Evolutionary conservation across 2,329 filamentous ascomycete genomes (phyloP).

Genomic region (Fusarium odoratissimum): DNA sequence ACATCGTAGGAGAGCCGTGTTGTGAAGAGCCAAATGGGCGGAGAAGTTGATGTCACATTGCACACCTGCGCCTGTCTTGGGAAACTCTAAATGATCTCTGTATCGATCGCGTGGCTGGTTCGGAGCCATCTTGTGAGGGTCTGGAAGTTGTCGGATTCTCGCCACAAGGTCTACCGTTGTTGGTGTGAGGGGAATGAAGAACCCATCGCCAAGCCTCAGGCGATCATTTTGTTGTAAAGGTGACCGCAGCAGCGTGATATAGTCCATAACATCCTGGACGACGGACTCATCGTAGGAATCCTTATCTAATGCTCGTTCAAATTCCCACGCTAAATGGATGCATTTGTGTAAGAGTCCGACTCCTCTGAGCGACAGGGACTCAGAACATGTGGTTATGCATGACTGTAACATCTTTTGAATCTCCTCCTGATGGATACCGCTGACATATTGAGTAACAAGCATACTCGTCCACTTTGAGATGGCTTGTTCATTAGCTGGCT

Average conservation of each 20-base stretch:
- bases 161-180: constrained; percentile 51
- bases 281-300: constrained; percentile 57
- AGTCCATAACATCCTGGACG: constrained; percentile 56
- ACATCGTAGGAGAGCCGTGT: constrained; percentile 83
- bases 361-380: constrained; percentile 51
- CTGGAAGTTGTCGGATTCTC: constrained; percentile 58
- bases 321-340: constrained; percentile 66
- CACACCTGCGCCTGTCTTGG: constrained; percentile 80
- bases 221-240: constrained; percentile 43
- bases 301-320: constrained; percentile 64
- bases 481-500: constrained; percentile 9
- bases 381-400: constrained; percentile 22
- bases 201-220: constrained; percentile 25
- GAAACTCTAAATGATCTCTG: constrained; percentile 77
- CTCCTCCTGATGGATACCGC: constrained; percentile 61
- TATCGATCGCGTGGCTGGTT: constrained; percentile 66
- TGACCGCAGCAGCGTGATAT: constrained; percentile 62
- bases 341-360: constrained; percentile 64
- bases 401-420: constrained; percentile 57
- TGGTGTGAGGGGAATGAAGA: constrained; percentile 53
- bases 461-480: constrained; percentile 12
- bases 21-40: constrained; percentile 84
- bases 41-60: constrained; percentile 95
- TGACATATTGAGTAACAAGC: constrained; percentile 60
- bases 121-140: constrained; percentile 62